Evolutionary conservation across 1,139 yeast species (phyloP).

Genomic region (Pichia sp.): DNA sequence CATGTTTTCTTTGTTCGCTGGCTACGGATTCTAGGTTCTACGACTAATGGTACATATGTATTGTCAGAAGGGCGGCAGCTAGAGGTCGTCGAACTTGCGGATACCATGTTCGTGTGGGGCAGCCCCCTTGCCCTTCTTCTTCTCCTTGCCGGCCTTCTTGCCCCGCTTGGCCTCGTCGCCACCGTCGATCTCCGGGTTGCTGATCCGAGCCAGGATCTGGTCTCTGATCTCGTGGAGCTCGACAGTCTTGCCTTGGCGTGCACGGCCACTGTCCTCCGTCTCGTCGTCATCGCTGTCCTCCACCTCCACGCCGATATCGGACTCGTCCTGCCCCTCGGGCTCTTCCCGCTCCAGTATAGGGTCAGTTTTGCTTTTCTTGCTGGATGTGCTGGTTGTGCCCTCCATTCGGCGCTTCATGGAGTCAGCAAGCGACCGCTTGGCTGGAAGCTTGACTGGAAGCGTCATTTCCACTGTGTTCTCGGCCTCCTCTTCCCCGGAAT

Average conservation of each 20-base stretch:
- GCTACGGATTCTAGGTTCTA: no score
- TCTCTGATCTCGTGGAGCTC: constrained; percentile 25
- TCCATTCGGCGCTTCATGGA: constrained; percentile 12
- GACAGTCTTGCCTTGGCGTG: constrained; percentile 9
- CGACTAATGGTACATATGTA: no score
- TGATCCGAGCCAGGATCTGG: constrained; percentile 24
- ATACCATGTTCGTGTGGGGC: constrained; percentile 65
- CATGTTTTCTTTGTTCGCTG: neutral
- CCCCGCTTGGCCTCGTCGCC: constrained; percentile 16
- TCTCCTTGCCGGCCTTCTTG: constrained; percentile 35
- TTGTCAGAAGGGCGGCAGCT: constrained; percentile 9
- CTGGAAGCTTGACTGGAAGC: constrained; percentile 4
- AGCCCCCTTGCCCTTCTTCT: constrained; percentile 37
- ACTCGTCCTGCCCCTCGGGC: constrained; percentile 3
- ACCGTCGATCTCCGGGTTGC: constrained; percentile 24
- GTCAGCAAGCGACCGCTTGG: constrained; percentile 17
- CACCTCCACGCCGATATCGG: constrained; percentile 18
- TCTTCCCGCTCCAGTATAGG: constrained; percentile 10
- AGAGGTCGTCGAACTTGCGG: constrained; percentile 59
- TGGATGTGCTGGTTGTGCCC: neutral
- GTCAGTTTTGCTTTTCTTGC: constrained; percentile 1
- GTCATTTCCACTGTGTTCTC: constrained; percentile 11
- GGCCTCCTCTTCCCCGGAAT: constrained; percentile 3
- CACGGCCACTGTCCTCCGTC: neutral
- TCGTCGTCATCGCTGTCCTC: constrained; percentile 17